Conservation (phyloP, 495 filamentous ascomycete species). For the Penicillium cataractarum region DNA sequence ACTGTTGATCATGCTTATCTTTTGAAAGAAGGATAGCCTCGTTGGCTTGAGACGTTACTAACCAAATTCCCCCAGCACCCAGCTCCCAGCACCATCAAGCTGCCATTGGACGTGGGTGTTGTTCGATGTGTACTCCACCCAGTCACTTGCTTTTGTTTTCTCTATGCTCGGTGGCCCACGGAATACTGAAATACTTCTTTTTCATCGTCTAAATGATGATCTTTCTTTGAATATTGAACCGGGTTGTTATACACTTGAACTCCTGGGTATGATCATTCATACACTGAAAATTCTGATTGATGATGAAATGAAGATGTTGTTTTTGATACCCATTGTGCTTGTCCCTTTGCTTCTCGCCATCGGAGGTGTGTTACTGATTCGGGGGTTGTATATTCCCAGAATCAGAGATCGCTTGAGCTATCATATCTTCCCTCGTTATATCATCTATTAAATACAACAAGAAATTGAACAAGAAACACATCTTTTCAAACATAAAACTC, state of each 20-base stretch:
- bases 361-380: background rate
- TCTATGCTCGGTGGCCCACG: too few species aligned
- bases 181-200: background rate
- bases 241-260: slow-evolving; percentile 35
- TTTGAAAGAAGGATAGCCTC: background rate
- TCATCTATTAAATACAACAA: background rate
- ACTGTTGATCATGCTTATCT: background rate
- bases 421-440: background rate
- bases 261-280: slow-evolving; percentile 48
- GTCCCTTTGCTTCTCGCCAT: background rate
- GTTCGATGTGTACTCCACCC: background rate
- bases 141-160: too few species aligned
- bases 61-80: background rate
- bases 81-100: background rate
- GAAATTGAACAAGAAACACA: background rate
- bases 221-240: slow-evolving; percentile 43
- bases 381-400: too few species aligned
- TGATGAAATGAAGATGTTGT: slow-evolving; percentile 23
- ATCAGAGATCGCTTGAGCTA: background rate
- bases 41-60: background rate
- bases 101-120: background rate
- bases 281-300: slow-evolving; percentile 55
- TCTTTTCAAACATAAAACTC: background rate
- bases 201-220: slow-evolving; percentile 42
- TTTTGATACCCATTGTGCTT: too few species aligned